A percentile compares a stretch with the other conserved stretches of the same genome.
Conservation (phyloP, 345 rosid species). For the Lepidium sativum region DNA sequence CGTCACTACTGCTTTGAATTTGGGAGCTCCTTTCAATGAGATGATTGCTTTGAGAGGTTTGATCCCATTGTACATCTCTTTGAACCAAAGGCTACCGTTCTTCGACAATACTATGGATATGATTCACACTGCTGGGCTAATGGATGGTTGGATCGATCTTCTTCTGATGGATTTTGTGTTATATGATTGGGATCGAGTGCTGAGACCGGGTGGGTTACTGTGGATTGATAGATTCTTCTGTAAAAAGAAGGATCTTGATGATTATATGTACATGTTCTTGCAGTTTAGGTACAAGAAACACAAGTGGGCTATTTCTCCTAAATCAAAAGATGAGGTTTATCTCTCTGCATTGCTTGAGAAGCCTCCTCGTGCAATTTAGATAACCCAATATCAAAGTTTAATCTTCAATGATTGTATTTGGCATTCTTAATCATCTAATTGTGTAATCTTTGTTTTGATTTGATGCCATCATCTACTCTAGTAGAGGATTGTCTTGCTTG, state of each 20-base stretch:
- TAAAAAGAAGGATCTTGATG: constrained; percentile 59
- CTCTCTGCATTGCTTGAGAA: constrained; percentile 85
- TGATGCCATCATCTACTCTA: neutral
- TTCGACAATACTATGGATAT: constrained; percentile 85
- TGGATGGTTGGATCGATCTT: constrained; percentile 85
- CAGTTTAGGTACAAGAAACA: constrained; percentile 87
- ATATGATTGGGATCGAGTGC: constrained; percentile 77
- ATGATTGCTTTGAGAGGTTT: constrained; percentile 75
- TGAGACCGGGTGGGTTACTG: constrained; percentile 80
- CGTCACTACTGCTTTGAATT: constrained; percentile 62
- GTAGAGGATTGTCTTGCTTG: neutral
- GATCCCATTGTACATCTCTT: constrained; percentile 55
- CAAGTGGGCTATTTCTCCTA: constrained; percentile 64
- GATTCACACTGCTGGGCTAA: constrained; percentile 61
- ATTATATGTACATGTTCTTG: constrained; percentile 84
- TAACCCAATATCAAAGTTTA: neutral
- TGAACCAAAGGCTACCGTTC: constrained; percentile 83
- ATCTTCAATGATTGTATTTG: neutral
- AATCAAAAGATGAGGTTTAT: constrained; percentile 59
- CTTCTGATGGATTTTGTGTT: constrained; percentile 69
- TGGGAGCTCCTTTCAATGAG: constrained; percentile 91
- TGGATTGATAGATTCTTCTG: constrained; percentile 89
- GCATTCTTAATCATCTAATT: neutral
- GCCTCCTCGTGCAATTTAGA: constrained; percentile 69
- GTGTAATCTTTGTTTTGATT: neutral